Evolutionary conservation across 2,329 filamentous ascomycete genomes (phyloP), one percentile per base, ranked within the genome.

Genomic region (Penicillium sp.): DNA sequence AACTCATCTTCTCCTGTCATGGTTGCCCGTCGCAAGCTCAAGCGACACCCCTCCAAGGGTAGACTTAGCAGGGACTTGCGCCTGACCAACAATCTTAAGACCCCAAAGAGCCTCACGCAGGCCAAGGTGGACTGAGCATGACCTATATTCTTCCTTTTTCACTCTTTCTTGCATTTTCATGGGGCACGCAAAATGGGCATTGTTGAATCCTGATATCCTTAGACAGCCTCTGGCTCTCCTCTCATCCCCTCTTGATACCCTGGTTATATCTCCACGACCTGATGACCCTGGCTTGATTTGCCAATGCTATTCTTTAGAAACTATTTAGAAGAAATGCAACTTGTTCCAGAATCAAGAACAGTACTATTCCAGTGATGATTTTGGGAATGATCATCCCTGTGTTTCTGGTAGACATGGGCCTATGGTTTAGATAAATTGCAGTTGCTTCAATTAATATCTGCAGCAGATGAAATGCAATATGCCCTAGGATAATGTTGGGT

Each of bases 1-100:
- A 97, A 97, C 77, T 96, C 91, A 60, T 96, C 90, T 2, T 92
- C 96, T 15, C 94, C 94, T 0, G 94, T 99, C 57, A 99, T 99
- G 94, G 94, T 97, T 33, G 94, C 94, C 7, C 82, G 94, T 56
- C 97, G 96, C 79, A 88, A 90, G 55, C 81, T 97, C 42, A 83
- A 89, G 47, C 96, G 96, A 74, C 89, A 95, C 76, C 87, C 85
- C 71, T 92, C 93, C 71, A 89, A 89, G 22, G 56, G 56, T n/a
- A 54, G 55, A 37, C 42, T 51, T 72, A 89, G 88, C 74, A 84
- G 85, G 57, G 82, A 85, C 42, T 78, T 90, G 57, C 85, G 86
- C 56, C 84, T 94, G 61, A 87, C 90, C 59, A 96, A 96, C 74
- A 93, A 95, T 64, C 81, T 96, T 53, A 84, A 82, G 61, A 89